Conservation (phyloP, 306 rosid genomes). For the Vachellia pachyceras region DNA sequence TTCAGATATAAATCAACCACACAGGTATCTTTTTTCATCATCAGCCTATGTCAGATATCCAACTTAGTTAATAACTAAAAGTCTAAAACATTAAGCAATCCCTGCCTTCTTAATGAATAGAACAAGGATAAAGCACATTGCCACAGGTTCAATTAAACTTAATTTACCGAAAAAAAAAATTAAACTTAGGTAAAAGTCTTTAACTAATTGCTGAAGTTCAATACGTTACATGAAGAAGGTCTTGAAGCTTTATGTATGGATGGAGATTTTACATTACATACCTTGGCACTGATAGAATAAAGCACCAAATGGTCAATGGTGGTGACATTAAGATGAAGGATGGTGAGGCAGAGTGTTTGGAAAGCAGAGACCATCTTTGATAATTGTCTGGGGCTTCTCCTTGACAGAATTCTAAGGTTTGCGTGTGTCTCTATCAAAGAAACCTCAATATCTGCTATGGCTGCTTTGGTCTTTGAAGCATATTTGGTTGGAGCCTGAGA, state of each 20-base stretch:
- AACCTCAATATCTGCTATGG: conserved; percentile 88
- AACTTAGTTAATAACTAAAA: not conserved
- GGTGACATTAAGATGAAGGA: conserved; percentile 87
- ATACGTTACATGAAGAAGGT: not conserved
- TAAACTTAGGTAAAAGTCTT: not conserved
- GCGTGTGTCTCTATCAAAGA: conserved; percentile 92
- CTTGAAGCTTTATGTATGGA: not conserved
- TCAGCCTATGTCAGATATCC: not conserved
- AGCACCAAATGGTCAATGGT: conserved; percentile 67
- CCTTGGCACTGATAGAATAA: conserved; percentile 90
- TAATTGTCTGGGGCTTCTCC: conserved; percentile 59
- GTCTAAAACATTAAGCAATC: not conserved
- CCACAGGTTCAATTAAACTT: not conserved
- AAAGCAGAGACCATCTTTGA: conserved; percentile 71
- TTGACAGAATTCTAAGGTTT: conserved; percentile 70
- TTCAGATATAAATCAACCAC: not conserved
- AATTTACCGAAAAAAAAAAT: no score
- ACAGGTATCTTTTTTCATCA: not conserved
- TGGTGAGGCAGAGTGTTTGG: conserved; percentile 66
- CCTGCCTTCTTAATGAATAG: not conserved
- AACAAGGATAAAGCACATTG: not conserved
- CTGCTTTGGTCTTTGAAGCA: conserved; percentile 63
- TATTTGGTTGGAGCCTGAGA: conserved; percentile 66
- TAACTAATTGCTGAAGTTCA: not conserved
- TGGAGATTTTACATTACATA: conserved; percentile 30